Evolutionary conservation across 352 stramenopile genomes (phyloP).

Genomic region (Pythium diclinum): DNA sequence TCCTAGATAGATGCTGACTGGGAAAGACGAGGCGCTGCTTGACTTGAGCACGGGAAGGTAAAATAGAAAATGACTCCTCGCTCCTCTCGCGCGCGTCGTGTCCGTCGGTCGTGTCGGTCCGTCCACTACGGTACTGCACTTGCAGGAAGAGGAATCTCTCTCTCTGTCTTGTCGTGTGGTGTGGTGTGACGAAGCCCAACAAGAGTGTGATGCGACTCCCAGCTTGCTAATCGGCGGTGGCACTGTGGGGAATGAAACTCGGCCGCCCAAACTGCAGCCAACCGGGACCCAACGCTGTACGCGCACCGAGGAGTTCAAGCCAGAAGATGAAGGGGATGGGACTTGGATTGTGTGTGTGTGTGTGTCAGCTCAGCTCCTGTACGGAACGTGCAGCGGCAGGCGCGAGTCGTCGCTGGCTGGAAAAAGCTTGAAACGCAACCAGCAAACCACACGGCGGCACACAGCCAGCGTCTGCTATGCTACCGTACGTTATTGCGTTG

Average conservation of each 20-base stretch:
- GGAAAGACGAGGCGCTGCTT: not conserved
- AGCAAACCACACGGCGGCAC: not conserved
- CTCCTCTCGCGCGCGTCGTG: too few species aligned
- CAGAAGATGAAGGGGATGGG: conserved; percentile 1
- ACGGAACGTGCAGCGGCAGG: not conserved
- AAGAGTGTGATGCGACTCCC: not conserved
- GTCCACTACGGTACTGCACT: conserved; percentile 4
- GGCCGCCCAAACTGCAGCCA: not conserved
- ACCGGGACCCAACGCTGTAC: not conserved
- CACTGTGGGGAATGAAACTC: not conserved
- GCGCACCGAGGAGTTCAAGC: conserved; percentile 5
- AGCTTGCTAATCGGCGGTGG: not conserved
- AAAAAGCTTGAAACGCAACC: conserved; percentile 1
- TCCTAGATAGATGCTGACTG: not conserved
- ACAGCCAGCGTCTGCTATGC: too few species aligned
- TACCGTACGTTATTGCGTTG: not conserved
- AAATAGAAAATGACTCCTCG: conserved; percentile 6
- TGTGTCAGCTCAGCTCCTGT: not conserved
- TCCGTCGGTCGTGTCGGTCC: not conserved
- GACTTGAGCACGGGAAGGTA: conserved; percentile 1
- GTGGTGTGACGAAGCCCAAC: not conserved
- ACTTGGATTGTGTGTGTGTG: not conserved
- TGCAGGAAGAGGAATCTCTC: too few species aligned
- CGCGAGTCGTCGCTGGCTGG: not conserved
- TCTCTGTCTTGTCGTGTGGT: not conserved